A percentile compares a stretch with the other conserved stretches of the same genome.
phyloP scores from a whole-genome alignment of 331 rosid genomes.

The Phaseolus coccineus region DNA sequence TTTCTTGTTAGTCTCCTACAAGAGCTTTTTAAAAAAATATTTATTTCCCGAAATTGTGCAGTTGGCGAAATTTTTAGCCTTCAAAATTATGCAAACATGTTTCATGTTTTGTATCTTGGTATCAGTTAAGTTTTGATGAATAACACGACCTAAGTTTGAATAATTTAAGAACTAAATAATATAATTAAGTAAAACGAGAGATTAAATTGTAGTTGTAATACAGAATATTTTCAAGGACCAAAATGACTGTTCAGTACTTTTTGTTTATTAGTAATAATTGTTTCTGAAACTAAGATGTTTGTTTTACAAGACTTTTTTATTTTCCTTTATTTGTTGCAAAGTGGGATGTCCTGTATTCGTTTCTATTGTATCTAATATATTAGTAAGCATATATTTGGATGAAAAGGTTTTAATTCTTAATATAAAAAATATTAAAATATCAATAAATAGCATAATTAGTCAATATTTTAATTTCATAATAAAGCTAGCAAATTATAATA shows the following conservation, averaged over 20 bases:
- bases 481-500: too few species aligned
- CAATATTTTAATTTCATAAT: too few species aligned
- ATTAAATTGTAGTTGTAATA: neutral
- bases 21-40: neutral
- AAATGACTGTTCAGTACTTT: neutral
- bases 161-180: conserved; percentile 8
- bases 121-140: conserved; percentile 23
- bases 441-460: too few species aligned
- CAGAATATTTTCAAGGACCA: neutral
- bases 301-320: neutral
- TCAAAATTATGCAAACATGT: conserved; percentile 23
- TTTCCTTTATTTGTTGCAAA: neutral
- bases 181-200: conserved; percentile 1
- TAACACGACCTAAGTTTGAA: conserved; percentile 14
- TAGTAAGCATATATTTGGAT: neutral
- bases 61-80: neutral
- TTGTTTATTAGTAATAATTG: neutral
- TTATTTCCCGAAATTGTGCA: neutral
- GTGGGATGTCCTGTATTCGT: neutral
- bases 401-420: neutral
- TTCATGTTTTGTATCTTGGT: neutral
- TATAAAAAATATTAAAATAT: too few species aligned
- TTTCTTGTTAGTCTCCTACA: neutral
- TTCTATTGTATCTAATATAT: neutral
- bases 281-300: conserved; percentile 27